These are phyloP conservation scores for Ogataea sp. DNA, from an alignment of 805 yeast species.

Conservation along the genomic window DNA sequence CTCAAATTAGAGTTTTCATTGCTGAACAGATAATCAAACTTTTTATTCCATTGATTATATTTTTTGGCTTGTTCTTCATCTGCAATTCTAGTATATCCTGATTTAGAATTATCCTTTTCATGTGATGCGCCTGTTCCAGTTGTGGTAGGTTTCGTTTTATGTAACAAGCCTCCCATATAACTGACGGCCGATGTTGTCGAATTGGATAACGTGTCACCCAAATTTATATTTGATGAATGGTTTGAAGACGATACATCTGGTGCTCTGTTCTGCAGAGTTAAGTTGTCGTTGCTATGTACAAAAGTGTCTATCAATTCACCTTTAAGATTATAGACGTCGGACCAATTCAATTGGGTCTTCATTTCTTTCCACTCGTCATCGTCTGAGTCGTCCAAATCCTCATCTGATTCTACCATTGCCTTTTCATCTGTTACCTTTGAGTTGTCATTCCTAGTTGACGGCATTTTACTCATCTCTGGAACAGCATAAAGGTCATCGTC, in stretches of 20 bases:
- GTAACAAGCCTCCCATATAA: not conserved
- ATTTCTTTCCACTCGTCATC: constrained; percentile 77
- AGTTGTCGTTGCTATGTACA: constrained; percentile 19
- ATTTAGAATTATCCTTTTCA: constrained; percentile 36
- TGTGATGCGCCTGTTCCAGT: constrained; percentile 13
- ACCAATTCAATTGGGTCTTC: constrained; percentile 66
- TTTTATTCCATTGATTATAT: constrained; percentile 42
- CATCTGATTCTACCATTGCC: not conserved
- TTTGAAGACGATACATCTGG: too few species aligned
- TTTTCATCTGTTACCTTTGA: too few species aligned
- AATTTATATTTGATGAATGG: too few species aligned
- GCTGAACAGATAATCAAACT: constrained; percentile 44
- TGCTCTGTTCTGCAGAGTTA: not conserved
- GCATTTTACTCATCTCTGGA: too few species aligned
- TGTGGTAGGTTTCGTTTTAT: constrained; percentile 5
- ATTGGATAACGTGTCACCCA: too few species aligned
- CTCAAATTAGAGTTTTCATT: constrained; percentile 24
- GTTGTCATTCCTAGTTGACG: too few species aligned
- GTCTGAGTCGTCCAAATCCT: constrained; percentile 22
- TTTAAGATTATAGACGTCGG: constrained; percentile 69
- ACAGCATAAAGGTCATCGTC: too few species aligned
- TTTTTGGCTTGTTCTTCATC: constrained; percentile 80
- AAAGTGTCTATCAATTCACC: constrained; percentile 51
- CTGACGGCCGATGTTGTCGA: constrained; percentile 5
- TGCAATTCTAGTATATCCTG: constrained; percentile 83